Conservation (phyloP, 1,139 yeast species). For the Hemisphaericaspora subhashii region DNA sequence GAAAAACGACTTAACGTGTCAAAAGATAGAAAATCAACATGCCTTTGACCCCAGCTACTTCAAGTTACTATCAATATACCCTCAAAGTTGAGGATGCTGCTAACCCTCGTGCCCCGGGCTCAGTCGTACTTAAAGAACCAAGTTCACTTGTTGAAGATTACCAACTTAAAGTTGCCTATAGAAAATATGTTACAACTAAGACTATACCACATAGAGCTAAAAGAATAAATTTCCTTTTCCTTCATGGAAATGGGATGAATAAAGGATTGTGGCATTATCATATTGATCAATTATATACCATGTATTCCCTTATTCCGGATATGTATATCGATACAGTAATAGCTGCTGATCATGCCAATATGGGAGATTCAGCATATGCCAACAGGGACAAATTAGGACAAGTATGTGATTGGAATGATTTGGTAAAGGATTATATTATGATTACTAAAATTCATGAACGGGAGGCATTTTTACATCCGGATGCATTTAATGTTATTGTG, state of each 20-base stretch:
- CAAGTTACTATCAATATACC: constrained; percentile 14
- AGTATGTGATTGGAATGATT: constrained; percentile 61
- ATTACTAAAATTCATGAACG: constrained; percentile 43
- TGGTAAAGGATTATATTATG: constrained; percentile 54
- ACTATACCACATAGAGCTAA: constrained; percentile 18
- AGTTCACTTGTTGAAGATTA: constrained; percentile 28
- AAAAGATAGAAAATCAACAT: no score
- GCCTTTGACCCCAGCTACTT: constrained; percentile 14
- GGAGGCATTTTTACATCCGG: constrained; percentile 19
- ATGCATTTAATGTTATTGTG: constrained; percentile 46
- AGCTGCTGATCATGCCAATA: constrained; percentile 57
- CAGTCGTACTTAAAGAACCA: constrained; percentile 16
- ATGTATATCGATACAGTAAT: constrained; percentile 40
- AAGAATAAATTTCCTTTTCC: constrained; percentile 55
- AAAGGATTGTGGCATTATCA: constrained; percentile 64
- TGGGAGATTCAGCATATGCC: constrained; percentile 62
- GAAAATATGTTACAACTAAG: constrained; percentile 28
- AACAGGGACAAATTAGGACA: constrained; percentile 57
- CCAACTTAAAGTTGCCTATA: constrained; percentile 34
- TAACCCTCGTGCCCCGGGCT: constrained; percentile 34
- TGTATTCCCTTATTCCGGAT: constrained; percentile 12
- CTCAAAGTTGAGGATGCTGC: constrained; percentile 22
- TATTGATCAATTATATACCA: constrained; percentile 40
- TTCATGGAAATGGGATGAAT: constrained; percentile 73
- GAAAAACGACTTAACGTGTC: no score